phyloP scores from a whole-genome alignment of 2,329 filamentous ascomycete genomes.

The Colletotrichum kahawae region DNA sequence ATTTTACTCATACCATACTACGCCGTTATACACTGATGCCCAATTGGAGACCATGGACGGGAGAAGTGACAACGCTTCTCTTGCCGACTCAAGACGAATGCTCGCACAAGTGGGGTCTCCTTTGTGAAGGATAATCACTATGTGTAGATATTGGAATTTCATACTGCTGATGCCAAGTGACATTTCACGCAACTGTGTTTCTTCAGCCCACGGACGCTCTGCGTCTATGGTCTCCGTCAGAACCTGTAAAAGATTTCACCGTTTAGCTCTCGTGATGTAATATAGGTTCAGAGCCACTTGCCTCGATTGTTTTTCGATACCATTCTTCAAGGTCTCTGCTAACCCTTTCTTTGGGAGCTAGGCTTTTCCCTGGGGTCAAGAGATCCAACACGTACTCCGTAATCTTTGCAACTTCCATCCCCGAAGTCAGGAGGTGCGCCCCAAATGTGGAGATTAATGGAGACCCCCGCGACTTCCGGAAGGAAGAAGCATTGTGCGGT shows the following conservation, averaged over 20 bases:
- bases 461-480: background rate
- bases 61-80: background rate
- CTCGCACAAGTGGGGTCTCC: background rate
- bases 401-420: background rate
- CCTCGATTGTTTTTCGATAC: background rate
- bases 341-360: background rate
- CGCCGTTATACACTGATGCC: background rate
- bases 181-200: background rate
- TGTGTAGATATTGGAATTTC: background rate
- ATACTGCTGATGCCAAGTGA: background rate
- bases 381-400: background rate
- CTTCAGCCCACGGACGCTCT: background rate
- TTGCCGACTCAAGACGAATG: background rate
- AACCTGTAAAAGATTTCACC: background rate
- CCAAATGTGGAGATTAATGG: background rate
- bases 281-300: background rate
- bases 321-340: background rate
- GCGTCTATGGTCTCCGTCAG: background rate
- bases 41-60: background rate
- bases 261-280: background rate
- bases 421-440: background rate
- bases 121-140: slow-evolving; percentile 2
- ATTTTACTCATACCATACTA: background rate
- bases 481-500: background rate
- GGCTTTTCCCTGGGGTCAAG: background rate